Conservation (phyloP, 257 asterid genomes). For the Rehmannia glutinosa region DNA sequence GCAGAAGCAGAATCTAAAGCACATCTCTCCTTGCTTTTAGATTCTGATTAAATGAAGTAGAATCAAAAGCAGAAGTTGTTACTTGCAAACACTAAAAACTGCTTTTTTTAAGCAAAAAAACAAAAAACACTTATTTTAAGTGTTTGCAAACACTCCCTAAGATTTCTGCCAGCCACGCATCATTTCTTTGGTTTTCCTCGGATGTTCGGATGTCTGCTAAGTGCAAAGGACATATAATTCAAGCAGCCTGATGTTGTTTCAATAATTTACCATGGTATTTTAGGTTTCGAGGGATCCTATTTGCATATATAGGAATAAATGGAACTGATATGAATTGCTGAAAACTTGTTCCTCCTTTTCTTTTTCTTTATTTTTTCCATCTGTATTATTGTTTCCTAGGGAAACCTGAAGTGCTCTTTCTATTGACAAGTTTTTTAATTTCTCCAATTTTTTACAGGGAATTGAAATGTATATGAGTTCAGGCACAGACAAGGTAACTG, state of each 20-base stretch:
- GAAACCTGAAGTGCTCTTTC: not conserved
- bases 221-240: not conserved
- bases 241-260: not conserved
- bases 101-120: too few species aligned
- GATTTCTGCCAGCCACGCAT: too few species aligned
- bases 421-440: not conserved
- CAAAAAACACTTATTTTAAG: too few species aligned
- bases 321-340: not conserved
- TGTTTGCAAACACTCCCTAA: too few species aligned
- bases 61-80: too few species aligned
- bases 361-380: not conserved
- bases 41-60: too few species aligned
- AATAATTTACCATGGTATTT: not conserved
- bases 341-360: constrained; percentile 8
- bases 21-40: too few species aligned
- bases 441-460: constrained; percentile 54
- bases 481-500: constrained; percentile 62
- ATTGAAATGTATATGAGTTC: constrained; percentile 70
- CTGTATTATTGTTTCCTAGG: constrained; percentile 5
- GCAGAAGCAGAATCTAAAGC: too few species aligned
- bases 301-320: not conserved
- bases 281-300: not conserved
- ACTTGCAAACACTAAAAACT: too few species aligned
- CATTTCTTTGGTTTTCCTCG: too few species aligned
- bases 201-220: too few species aligned